Evolutionary conservation across 352 stramenopile species (phyloP), one percentile per base, ranked within the genome.

Genomic region (Phytophthora melonis): DNA sequence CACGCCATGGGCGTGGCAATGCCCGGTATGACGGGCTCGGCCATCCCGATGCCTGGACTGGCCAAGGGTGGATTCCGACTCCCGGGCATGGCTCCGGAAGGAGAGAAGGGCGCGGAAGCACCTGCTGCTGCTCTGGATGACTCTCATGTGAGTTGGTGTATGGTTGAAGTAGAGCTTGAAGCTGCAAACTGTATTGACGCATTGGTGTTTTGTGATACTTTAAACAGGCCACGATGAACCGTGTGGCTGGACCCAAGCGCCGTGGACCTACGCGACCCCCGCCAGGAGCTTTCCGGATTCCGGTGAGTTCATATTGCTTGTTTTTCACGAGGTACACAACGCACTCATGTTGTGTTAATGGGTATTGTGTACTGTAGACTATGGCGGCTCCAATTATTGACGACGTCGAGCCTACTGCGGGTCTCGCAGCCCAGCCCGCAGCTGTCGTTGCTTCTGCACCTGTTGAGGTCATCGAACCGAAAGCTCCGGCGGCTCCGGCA

Each of bases 21-120:
- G 84, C 90, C 90, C 3, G 90, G 88, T 10, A 93, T 96, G 86
- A 79, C 64, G 4, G 88, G 87, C 0, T 87, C 86, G 4, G 90
- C 87, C 7, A 89, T 96, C 66, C 90, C 90, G 0, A 96, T 96
- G 90, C 88, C 89, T 16, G 90, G 90, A 9, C 69, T 96, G 13
- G 82, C 87, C 11, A 93, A 94, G 57, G 74, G 82, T 0, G 87
- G 86, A 16, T 89, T 86, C 14, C 72, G 88, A 52, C 77, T 95
- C 32, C 89, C 89, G 32, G 87, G 89, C 25, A 92, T 93, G 86
- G 77, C 77, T 13, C 23, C 66, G 9, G 69, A 81, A 23, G 77
- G 75, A 2, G 54, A 66, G 6, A 59, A 80, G 9, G 74, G 21
- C 23, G 73, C 77, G 2, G 73, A 80, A 27, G 71, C 75, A 30